A percentile compares a stretch with the other conserved stretches of the same genome.
Evolutionary conservation across 176 grass and related monocot genomes (phyloP).

Genomic region (Phoenix roebelenii): DNA sequence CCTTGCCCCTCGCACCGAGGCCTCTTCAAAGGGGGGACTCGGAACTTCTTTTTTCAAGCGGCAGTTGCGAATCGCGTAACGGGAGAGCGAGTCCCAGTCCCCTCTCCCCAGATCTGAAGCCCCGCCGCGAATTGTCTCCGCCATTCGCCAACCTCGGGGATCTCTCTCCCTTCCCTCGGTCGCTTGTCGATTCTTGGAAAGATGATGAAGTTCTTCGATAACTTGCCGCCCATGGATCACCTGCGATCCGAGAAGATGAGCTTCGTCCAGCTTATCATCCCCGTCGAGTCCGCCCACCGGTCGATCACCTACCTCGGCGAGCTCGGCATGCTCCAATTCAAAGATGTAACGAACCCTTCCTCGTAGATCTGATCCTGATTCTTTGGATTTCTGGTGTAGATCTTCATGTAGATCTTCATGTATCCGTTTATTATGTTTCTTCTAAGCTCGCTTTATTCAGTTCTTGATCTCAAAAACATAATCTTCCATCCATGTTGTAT

Average conservation of each 20-base stretch:
- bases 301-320: conserved; percentile 95
- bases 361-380: conserved; percentile 7
- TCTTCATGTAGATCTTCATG: conserved; percentile 1
- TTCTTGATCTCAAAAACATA: too few relatives aligned
- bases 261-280: conserved; percentile 97
- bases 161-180: conserved; percentile 4
- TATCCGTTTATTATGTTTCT: background rate
- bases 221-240: conserved; percentile 84
- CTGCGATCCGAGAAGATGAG: conserved; percentile 96
- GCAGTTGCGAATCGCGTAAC: conserved; percentile 27
- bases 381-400: background rate
- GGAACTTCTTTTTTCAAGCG: conserved; percentile 6
- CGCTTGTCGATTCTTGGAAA: conserved; percentile 36
- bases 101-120: conserved; percentile 42
- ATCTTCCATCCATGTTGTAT: too few relatives aligned
- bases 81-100: background rate
- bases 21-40: too few relatives aligned
- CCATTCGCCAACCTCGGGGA: conserved; percentile 6
- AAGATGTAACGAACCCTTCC: conserved; percentile 64
- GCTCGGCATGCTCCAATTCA: conserved; percentile 94
- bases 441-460: too few relatives aligned
- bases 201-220: conserved; percentile 72
- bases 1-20: too few relatives aligned
- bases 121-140: background rate
- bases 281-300: conserved; percentile 72